Conservation (phyloP, 805 yeast genomes). For the Zygosaccharomyces rouxii region DNA sequence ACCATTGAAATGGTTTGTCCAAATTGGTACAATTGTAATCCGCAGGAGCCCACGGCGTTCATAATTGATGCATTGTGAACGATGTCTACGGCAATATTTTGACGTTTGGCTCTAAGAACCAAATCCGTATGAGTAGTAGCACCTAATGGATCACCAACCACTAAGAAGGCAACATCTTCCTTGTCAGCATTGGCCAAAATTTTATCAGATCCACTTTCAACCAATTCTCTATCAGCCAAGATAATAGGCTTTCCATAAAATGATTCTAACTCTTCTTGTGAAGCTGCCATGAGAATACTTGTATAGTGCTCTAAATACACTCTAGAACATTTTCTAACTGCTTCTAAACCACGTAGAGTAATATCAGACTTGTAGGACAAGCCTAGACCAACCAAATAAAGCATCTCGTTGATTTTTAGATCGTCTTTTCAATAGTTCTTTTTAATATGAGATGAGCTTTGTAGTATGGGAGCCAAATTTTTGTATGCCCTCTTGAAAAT, state of each 20-base stretch:
- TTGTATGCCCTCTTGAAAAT: neutral
- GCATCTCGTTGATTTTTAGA: conserved; percentile 45
- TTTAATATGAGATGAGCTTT: conserved; percentile 8
- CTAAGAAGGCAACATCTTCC: conserved; percentile 88
- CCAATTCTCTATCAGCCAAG: conserved; percentile 91
- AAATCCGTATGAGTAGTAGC: conserved; percentile 98
- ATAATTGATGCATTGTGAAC: conserved; percentile 95
- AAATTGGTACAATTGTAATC: conserved; percentile 87
- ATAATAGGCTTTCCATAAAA: conserved; percentile 83
- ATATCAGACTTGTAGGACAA: conserved; percentile 84
- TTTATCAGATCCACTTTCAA: conserved; percentile 81
- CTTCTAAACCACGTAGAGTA: conserved; percentile 89
- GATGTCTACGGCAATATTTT: conserved; percentile 69
- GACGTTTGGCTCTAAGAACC: conserved; percentile 84
- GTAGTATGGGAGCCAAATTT: neutral
- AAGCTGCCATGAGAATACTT: conserved; percentile 90
- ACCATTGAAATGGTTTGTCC: conserved; percentile 98
- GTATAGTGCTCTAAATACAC: conserved; percentile 97
- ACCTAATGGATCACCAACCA: conserved; percentile 97
- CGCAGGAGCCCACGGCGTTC: conserved; percentile 99
- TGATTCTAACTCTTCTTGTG: conserved; percentile 64
- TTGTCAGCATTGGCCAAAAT: conserved; percentile 71
- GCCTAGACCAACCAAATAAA: conserved; percentile 88
- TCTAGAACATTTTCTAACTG: conserved; percentile 75
- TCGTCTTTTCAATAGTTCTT: neutral